Base-by-base conservation (phyloP, 805 yeast genomes). In the Yarrowia sp. region DNA sequence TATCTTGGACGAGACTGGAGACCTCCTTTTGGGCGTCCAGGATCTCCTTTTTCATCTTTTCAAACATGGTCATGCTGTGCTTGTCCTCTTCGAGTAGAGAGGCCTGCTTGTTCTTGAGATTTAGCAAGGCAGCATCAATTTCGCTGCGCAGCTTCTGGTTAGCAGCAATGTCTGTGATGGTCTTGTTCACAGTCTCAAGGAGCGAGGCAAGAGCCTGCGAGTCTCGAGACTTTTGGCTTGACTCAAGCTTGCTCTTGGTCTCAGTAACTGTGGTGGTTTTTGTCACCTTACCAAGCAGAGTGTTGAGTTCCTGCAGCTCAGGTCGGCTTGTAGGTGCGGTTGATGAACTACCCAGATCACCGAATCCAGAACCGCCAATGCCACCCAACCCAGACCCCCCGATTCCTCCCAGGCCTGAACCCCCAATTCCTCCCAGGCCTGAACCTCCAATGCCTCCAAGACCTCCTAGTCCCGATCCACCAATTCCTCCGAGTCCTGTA, bases 401-500 rank as follows among this genome's bases (percentile, higher is more conserved):
- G 6, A 54, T 33, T 33, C 58, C 58, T 16, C 41, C 58, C 9
- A 51, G 30, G 4, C 52, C 64, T 19, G 54, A 35, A 8, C 56
- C 56, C 8, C 56, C 56, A 10, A 48, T 48, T 16, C 62, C 62
- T 11, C 52, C 65, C 8, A 65, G 41, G 4, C 67, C 67, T 8
- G 56, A 44, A 0, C 66, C 64, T 17, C 66, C 65, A 17, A 56
- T 17, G 14, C 46, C 64, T 24, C 65, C 62, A 4, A 41, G 30
- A 4, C 62, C 62, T 28, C 63, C 63, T 16, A 44, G 17, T n/a
- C 56, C 56, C 3, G 65, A 26, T 32, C 35, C 64, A 2, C 61
- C 66, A 32, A 36, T 49, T 17, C 61, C 67, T 12, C 65, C 44
- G 6, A 67, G 66, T 14, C 66, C 66, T 1, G 35, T 12, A 7